Evolutionary conservation across 495 filamentous ascomycete genomes (phyloP), one percentile per base, ranked within the genome.

Genomic region (Aspergillus affinis): DNA sequence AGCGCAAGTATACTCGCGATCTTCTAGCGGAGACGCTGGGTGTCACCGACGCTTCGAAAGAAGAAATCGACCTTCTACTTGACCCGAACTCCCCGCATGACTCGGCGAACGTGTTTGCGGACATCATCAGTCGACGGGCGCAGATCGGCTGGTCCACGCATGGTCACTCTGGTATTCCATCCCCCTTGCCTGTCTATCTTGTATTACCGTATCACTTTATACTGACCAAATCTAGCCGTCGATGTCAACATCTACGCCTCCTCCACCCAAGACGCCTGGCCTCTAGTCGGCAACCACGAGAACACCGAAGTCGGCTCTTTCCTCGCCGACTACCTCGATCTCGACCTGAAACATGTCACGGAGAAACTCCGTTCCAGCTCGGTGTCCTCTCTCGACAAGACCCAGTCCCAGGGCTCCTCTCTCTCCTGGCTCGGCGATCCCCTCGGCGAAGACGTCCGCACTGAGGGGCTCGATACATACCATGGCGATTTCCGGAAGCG

Each of bases 61-160:
- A 82, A 0, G 94, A 98, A 72, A 75, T 97, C 15, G 64, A 83
- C n/a, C 63, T 69, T 0, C 67, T 98, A 12, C 72, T 91, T n/a
- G 71, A 82, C 15, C 65, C 71, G 2, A 65, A 75, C 13, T 84
- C 85, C 0, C 69, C 69, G 0, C 55, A 67, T 8, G 66, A 71
- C 1, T 72, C 86, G 0, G 65, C 76, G 3, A 83, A 84, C 67
- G 74, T 84, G n/a, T 90, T 98, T 65, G 85, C 92, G 0, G 84
- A 90, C 66, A 92, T 97, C 76, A 82, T 98, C 64, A 93, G 89
- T 63, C 81, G 89, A 12, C 82, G 95, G 54, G 89, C 92, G 3
- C 92, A 96, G 69, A 83, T 96, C 51, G 95, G 94, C 13, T 98
- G 95, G 95, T 86, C 80, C 30, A 96, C 91, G 0, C 92, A 95